phyloP scores from a whole-genome alignment of 768 basidiomycete genomes.

The Cystobasidium onofrii region DNA sequence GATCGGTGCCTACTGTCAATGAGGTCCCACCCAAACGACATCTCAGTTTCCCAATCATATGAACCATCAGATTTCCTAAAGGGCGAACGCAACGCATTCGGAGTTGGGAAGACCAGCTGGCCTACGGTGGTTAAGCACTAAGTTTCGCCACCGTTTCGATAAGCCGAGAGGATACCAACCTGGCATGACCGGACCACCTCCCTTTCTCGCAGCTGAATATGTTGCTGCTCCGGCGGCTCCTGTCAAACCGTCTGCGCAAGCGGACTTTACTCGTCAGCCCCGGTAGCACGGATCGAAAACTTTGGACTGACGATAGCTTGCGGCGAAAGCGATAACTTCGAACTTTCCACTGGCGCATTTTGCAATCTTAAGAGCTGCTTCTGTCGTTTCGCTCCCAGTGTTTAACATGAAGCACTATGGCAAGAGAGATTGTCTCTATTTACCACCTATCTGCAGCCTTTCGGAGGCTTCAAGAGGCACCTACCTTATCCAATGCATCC shows the following conservation, averaged over 20 bases:
- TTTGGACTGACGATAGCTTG: conserved; percentile 38
- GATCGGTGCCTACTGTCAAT: conserved; percentile 39
- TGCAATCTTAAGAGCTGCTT: conserved; percentile 41
- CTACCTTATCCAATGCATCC: conserved; percentile 31
- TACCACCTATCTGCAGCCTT: no score
- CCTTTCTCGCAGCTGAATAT: conserved; percentile 5
- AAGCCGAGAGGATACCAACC: not conserved
- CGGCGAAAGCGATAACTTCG: conserved; percentile 39
- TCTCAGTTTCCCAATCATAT: conserved; percentile 42
- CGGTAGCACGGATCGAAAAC: conserved; percentile 16
- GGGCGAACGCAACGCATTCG: conserved; percentile 37
- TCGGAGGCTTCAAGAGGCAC: not conserved
- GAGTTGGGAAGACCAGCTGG: conserved; percentile 34
- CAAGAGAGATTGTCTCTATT: not conserved
- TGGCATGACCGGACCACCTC: conserved; percentile 14
- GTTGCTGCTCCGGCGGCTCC: conserved; percentile 17
- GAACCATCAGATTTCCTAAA: conserved; percentile 38
- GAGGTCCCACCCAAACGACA: conserved; percentile 40
- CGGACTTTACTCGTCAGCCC: conserved; percentile 36
- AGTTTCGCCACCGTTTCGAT: not conserved
- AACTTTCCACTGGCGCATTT: conserved; percentile 41
- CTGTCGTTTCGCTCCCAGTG: conserved; percentile 40
- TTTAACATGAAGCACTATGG: conserved; percentile 36
- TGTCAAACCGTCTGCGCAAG: conserved; percentile 27
- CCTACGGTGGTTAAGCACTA: not conserved